A percentile compares a stretch with the other conserved stretches of the same genome.
Conservation (phyloP, 257 asterid species). For the Solanum piurae region DNA sequence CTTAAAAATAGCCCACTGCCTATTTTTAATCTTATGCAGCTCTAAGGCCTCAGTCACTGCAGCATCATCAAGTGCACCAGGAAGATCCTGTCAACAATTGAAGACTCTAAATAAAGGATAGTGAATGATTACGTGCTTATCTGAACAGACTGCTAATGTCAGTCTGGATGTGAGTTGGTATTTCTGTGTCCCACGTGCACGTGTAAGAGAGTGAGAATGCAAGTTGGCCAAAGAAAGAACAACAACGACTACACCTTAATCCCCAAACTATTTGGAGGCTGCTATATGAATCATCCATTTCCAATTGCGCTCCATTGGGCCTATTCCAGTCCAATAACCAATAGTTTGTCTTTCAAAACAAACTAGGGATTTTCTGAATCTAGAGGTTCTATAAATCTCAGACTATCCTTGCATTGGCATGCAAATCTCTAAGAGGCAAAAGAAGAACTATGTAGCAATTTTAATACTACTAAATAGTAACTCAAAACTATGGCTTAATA, state of each 20-base stretch:
- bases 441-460: background rate
- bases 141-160: background rate
- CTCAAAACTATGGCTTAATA: background rate
- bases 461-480: background rate
- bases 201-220: background rate
- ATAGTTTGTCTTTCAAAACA: background rate
- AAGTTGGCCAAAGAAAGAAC: background rate
- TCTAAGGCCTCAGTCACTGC: slow-evolving; percentile 81
- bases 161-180: background rate
- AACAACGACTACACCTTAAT: background rate
- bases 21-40: slow-evolving; percentile 82
- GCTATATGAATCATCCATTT: background rate
- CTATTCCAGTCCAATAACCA: background rate
- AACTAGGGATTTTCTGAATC: background rate
- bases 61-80: slow-evolving; percentile 97
- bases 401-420: background rate
- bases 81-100: slow-evolving; percentile 61
- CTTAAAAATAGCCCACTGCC: slow-evolving; percentile 93
- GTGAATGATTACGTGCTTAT: background rate
- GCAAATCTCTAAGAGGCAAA: background rate
- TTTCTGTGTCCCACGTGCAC: background rate
- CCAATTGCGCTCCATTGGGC: background rate
- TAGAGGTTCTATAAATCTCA: background rate
- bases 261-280: background rate
- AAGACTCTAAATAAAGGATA: background rate